These are phyloP conservation scores for Kandelia obovata DNA, from an alignment of 345 rosid species.

Conservation along the genomic window DNA sequence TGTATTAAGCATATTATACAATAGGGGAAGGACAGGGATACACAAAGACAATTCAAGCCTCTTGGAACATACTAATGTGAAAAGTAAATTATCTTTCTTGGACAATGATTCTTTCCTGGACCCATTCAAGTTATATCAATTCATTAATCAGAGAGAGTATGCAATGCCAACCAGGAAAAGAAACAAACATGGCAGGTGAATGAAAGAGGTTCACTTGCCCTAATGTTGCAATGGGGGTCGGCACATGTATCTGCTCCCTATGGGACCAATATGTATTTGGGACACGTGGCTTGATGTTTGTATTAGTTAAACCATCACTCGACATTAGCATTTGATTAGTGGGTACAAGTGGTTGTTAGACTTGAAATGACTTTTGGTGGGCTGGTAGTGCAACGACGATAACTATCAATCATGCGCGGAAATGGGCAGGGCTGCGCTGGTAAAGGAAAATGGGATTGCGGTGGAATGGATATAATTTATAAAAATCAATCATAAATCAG, in stretches of 20 bases:
- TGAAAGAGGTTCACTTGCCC: conserved; percentile 18
- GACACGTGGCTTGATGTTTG: not conserved
- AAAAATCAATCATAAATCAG: no score
- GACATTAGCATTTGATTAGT: conserved; percentile 5
- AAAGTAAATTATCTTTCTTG: not conserved
- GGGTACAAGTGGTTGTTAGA: conserved; percentile 21
- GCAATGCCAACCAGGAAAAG: not conserved
- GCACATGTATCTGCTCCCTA: conserved; percentile 4
- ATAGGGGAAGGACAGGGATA: no score
- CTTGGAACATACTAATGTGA: no score
- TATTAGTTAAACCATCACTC: conserved; percentile 21
- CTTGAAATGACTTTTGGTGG: conserved; percentile 7
- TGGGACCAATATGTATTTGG: not conserved
- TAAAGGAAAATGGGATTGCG: no score
- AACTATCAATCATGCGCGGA: not conserved
- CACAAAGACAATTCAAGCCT: no score
- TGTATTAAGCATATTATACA: no score
- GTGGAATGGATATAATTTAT: no score
- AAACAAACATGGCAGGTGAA: conserved; percentile 21
- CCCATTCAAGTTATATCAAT: no score
- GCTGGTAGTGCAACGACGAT: conserved; percentile 26
- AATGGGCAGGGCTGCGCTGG: not conserved
- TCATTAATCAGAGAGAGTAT: not conserved
- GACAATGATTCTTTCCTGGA: conserved; percentile 13
- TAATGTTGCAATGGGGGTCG: conserved; percentile 13